Evolutionary conservation across 257 asterid species (phyloP).

Genomic region (Fraxinus excelsior): DNA sequence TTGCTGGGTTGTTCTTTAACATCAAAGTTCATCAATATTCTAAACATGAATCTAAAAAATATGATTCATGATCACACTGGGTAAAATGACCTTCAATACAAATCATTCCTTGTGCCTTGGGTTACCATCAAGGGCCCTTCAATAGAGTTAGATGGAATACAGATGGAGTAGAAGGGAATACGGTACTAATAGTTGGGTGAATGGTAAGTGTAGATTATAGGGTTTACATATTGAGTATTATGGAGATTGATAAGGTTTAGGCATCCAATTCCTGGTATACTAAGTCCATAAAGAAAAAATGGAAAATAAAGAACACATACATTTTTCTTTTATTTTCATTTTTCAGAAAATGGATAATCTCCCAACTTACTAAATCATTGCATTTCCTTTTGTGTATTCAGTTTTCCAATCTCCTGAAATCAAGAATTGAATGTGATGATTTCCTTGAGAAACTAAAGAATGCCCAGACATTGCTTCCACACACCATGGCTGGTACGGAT

Average conservation of each 20-base stretch:
- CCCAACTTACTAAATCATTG: constrained; percentile 24
- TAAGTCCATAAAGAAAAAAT: background rate
- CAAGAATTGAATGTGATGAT: constrained; percentile 83
- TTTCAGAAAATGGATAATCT: background rate
- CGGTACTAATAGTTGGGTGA: background rate
- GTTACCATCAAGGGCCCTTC: background rate
- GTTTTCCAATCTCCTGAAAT: constrained; percentile 81
- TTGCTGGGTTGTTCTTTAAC: background rate
- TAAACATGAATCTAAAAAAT: background rate
- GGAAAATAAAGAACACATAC: background rate
- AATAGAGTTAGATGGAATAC: background rate
- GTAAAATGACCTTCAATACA: background rate
- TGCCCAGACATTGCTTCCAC: constrained; percentile 75
- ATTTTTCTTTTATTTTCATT: background rate
- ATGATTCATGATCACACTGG: background rate
- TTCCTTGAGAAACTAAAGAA: constrained; percentile 83
- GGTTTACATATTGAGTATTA: constrained; percentile 4
- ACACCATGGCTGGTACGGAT: constrained; percentile 58
- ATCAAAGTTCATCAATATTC: background rate
- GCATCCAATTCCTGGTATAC: background rate
- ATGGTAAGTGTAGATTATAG: background rate
- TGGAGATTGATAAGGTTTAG: background rate
- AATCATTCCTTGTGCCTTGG: background rate
- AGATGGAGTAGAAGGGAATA: background rate
- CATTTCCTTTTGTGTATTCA: constrained; percentile 40